Evolutionary conservation across 371 early-diverging fungal species (phyloP).

Genomic region (Syncephalastrum sp.): DNA sequence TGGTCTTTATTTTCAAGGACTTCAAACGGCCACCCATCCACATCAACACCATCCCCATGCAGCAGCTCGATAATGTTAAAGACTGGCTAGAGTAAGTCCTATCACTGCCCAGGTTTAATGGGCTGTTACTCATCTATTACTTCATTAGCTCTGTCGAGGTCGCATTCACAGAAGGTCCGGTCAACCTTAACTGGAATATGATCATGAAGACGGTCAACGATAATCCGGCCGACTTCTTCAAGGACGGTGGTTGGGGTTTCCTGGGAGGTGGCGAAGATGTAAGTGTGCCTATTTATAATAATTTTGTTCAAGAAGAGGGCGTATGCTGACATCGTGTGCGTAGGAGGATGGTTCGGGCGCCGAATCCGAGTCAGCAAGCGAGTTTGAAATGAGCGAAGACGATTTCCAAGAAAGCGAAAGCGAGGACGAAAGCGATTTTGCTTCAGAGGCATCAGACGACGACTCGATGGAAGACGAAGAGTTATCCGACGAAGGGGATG

Average conservation of each 20-base stretch:
- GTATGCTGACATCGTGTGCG: neutral
- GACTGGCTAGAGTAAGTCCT: conserved; percentile 95
- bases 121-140: neutral
- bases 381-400: conserved; percentile 55
- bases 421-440: conserved; percentile 71
- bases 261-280: conserved; percentile 74
- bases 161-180: conserved; percentile 94
- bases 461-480: conserved; percentile 59
- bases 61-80: conserved; percentile 93
- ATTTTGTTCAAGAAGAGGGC: neutral
- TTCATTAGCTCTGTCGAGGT: conserved; percentile 86
- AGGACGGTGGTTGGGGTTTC: conserved; percentile 97
- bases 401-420: conserved; percentile 58
- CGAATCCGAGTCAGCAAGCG: conserved; percentile 60
- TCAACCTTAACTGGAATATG: conserved; percentile 97
- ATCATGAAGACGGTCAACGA: conserved; percentile 99
- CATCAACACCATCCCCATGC: conserved; percentile 96
- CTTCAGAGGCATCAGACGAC: conserved; percentile 60
- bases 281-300: conserved; percentile 9
- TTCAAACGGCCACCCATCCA: conserved; percentile 89
- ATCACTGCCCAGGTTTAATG: no score
- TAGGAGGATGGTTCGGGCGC: conserved; percentile 42
- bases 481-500: conserved; percentile 62
- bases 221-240: conserved; percentile 96
- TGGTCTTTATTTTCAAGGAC: conserved; percentile 98